A percentile compares a stretch with the other conserved stretches of the same genome.
These are phyloP conservation scores for Dissoconium aciculare DNA, from an alignment of 2,329 filamentous ascomycete species.

Conservation along the genomic window DNA sequence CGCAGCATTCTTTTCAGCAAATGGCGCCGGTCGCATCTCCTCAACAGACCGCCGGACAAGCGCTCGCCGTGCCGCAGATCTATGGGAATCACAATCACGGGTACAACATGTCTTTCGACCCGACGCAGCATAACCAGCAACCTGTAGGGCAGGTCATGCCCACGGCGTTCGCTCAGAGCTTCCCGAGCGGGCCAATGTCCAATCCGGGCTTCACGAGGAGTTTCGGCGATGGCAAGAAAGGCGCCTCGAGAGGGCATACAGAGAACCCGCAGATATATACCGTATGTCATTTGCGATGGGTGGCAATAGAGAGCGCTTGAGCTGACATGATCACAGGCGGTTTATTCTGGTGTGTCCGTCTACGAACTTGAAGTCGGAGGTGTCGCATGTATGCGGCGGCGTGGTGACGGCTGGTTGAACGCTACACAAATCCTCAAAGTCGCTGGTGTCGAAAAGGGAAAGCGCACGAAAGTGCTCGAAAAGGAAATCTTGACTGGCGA, in stretches of 20 bases:
- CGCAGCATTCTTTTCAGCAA: conserved; percentile 17
- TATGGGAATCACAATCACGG: conserved; percentile 10
- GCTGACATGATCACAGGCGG: conserved; percentile 41
- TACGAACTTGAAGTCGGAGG: conserved; percentile 98
- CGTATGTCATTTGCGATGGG: conserved; percentile 19
- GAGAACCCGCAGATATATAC: conserved; percentile 37
- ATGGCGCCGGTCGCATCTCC: conserved; percentile 11
- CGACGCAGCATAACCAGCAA: conserved; percentile 9
- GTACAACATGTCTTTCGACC: conserved; percentile 21
- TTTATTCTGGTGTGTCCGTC: conserved; percentile 89
- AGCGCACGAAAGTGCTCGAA: conserved; percentile 92
- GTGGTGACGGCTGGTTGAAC: conserved; percentile 91
- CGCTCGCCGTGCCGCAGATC: conserved; percentile 9
- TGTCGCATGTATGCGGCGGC: conserved; percentile 87
- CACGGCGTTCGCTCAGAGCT: conserved; percentile 18
- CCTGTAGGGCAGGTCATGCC: conserved; percentile 12
- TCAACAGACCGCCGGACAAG: conserved; percentile 11
- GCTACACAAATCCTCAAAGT: conserved; percentile 97
- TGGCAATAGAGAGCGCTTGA: conserved; percentile 1
- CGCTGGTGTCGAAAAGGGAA: conserved; percentile 91
- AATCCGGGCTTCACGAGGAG: conserved; percentile 27
- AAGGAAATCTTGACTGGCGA: conserved; percentile 94
- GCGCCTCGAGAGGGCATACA: conserved; percentile 12
- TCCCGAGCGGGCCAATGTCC: conserved; percentile 21
- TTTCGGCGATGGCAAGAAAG: conserved; percentile 18